Evolutionary conservation across 2,329 filamentous ascomycete genomes (phyloP).

Genomic region (Fusarium pilosicola): DNA sequence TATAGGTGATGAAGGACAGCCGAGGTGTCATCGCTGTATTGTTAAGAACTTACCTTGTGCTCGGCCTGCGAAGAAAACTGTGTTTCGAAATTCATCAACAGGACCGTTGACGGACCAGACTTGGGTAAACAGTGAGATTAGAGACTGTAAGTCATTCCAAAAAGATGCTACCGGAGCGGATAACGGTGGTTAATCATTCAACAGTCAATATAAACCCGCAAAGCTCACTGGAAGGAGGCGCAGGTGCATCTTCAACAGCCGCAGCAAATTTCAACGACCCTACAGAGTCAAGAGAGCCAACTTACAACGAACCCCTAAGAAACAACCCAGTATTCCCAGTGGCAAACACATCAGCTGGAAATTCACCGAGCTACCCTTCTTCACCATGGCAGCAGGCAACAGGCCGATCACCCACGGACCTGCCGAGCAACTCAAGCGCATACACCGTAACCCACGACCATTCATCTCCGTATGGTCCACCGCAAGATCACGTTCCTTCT

Average conservation of each 20-base stretch:
- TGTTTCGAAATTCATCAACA: slow-evolving; percentile 51
- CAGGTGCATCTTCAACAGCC: neutral
- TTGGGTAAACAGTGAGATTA: slow-evolving; percentile 51
- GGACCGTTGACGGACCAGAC: slow-evolving; percentile 49
- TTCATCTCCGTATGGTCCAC: slow-evolving; percentile 21
- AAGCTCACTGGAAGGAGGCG: neutral
- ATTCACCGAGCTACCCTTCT: slow-evolving; percentile 12
- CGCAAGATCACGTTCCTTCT: slow-evolving; percentile 12
- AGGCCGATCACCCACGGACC: slow-evolving; percentile 18
- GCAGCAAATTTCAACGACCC: neutral
- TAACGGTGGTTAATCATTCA: accelerated
- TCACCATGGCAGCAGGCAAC: slow-evolving; percentile 24
- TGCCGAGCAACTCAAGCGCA: slow-evolving; percentile 14
- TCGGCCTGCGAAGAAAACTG: slow-evolving; percentile 48
- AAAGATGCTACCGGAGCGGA: accelerated
- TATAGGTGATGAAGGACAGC: slow-evolving; percentile 52
- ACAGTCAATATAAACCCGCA: slow-evolving; percentile 22
- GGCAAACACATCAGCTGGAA: neutral
- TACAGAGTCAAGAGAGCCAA: neutral
- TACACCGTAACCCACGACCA: slow-evolving; percentile 17
- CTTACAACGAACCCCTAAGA: slow-evolving; percentile 5
- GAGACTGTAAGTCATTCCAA: slow-evolving; percentile 45
- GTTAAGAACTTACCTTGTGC: slow-evolving; percentile 48
- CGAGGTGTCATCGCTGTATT: slow-evolving; percentile 50
- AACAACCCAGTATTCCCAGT: neutral